Percentiles rank a stretch among this genome's conserved stretches.
These are phyloP conservation scores for Phlebopus sp. DNA, from an alignment of 1,284 basidiomycete species.

Conservation along the genomic window DNA sequence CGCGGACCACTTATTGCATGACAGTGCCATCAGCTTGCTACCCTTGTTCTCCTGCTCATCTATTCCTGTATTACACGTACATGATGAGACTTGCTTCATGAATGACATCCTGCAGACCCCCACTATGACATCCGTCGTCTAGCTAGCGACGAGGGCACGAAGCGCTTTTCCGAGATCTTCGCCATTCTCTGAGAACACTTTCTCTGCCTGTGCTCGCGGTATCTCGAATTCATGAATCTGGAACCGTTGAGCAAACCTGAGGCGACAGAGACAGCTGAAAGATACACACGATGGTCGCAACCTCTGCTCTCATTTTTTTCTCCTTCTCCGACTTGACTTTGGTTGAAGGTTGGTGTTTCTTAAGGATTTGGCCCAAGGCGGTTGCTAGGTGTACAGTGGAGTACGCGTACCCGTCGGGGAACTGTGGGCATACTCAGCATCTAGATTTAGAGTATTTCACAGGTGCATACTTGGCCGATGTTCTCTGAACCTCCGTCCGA, in stretches of 20 bases:
- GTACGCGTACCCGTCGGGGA: slow-evolving; percentile 47
- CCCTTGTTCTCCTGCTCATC: too few relatives aligned
- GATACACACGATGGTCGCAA: slow-evolving; percentile 45
- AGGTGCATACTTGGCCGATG: background rate
- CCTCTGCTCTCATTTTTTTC: too few relatives aligned
- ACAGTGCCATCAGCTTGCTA: slow-evolving; percentile 1
- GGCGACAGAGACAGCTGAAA: background rate
- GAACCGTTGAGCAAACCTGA: slow-evolving; percentile 2
- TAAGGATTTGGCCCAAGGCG: too few relatives aligned
- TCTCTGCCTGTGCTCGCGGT: slow-evolving; percentile 44
- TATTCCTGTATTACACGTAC: too few relatives aligned
- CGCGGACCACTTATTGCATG: slow-evolving; percentile 43
- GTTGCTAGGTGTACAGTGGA: too few relatives aligned
- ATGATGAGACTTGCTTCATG: too few relatives aligned
- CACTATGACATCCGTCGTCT: background rate
- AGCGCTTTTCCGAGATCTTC: slow-evolving; percentile 29
- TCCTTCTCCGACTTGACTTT: slow-evolving; percentile 31
- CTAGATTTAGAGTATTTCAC: too few relatives aligned
- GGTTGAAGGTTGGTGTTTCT: too few relatives aligned
- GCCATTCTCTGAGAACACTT: slow-evolving; percentile 34
- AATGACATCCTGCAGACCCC: too few relatives aligned
- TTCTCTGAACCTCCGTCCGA: background rate
- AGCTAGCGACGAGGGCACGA: slow-evolving; percentile 25
- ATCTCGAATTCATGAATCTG: slow-evolving; percentile 51
- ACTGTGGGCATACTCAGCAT: slow-evolving; percentile 31